phyloP scores from a whole-genome alignment of 208 protist species.

The Leishmania martiniquensis region DNA sequence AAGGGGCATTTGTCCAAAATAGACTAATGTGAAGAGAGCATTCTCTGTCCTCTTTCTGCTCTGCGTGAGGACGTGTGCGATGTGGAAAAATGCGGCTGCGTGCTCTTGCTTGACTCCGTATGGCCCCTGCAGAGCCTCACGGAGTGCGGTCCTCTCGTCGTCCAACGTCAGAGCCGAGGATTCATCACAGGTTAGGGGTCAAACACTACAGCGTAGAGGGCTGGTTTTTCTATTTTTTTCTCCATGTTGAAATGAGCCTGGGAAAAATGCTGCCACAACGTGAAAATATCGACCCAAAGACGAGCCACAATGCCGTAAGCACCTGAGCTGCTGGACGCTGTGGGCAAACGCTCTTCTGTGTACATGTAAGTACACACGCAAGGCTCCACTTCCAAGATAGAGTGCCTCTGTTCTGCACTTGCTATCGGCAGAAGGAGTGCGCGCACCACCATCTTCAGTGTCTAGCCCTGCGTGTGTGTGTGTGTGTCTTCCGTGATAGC shows the following conservation, averaged over 20 bases:
- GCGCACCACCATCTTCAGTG: too few species aligned
- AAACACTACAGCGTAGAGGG: not conserved
- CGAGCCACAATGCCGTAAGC: not conserved
- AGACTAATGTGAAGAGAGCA: not conserved
- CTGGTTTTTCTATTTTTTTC: not conserved
- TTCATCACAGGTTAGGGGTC: not conserved
- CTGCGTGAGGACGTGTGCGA: not conserved
- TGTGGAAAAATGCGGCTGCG: not conserved
- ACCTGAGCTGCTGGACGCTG: not conserved
- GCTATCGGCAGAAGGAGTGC: not conserved
- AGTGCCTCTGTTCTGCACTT: not conserved
- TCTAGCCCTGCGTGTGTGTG: not conserved
- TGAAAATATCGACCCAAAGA: not conserved
- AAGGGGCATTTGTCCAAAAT: not conserved
- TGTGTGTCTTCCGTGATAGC: not conserved
- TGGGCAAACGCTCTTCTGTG: not conserved
- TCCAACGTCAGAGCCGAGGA: not conserved
- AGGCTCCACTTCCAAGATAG: not conserved
- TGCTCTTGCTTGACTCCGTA: not conserved
- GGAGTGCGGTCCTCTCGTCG: not conserved
- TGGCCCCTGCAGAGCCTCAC: not conserved
- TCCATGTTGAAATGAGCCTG: not conserved
- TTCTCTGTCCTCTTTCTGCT: not conserved
- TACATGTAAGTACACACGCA: not conserved
- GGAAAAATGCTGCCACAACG: not conserved